Evolutionary conservation across 2,329 filamentous ascomycete genomes (phyloP).

Genomic region (Phialophora expanda): DNA sequence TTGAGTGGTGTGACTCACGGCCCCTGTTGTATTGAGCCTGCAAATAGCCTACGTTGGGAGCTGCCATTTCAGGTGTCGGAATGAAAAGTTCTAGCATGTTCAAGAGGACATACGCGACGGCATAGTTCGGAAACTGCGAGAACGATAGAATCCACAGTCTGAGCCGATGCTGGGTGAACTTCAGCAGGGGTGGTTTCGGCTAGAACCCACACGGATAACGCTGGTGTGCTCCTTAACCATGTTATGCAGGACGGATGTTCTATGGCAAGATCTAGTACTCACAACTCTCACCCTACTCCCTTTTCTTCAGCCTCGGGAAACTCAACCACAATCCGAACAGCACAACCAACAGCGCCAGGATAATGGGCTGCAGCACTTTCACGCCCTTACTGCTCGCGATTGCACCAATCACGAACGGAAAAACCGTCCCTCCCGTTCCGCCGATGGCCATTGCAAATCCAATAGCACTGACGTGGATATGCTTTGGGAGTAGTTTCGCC

Average conservation of each 20-base stretch:
- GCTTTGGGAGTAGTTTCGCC: constrained; percentile 71
- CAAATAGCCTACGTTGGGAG: no score
- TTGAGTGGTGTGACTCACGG: no score
- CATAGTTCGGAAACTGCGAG: no score
- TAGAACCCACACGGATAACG: background rate
- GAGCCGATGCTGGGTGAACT: no score
- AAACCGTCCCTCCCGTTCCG: constrained; percentile 64
- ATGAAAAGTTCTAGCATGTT: no score
- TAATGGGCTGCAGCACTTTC: constrained; percentile 62
- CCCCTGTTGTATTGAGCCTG: no score
- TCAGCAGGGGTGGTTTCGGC: no score
- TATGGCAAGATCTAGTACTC: background rate
- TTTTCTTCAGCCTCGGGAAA: constrained; percentile 37
- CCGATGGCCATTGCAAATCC: constrained; percentile 78
- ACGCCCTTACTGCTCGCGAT: constrained; percentile 60
- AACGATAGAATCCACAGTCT: no score
- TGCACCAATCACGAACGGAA: constrained; percentile 49
- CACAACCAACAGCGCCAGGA: constrained; percentile 52
- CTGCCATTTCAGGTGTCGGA: no score
- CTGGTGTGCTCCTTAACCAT: background rate
- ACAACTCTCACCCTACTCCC: constrained; percentile 18
- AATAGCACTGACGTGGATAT: constrained; percentile 75
- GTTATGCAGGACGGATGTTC: background rate
- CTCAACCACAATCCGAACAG: constrained; percentile 34
- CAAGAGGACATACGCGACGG: no score